Evolutionary conservation across 1,284 basidiomycete genomes (phyloP).

Genomic region (Malassezia nana): DNA sequence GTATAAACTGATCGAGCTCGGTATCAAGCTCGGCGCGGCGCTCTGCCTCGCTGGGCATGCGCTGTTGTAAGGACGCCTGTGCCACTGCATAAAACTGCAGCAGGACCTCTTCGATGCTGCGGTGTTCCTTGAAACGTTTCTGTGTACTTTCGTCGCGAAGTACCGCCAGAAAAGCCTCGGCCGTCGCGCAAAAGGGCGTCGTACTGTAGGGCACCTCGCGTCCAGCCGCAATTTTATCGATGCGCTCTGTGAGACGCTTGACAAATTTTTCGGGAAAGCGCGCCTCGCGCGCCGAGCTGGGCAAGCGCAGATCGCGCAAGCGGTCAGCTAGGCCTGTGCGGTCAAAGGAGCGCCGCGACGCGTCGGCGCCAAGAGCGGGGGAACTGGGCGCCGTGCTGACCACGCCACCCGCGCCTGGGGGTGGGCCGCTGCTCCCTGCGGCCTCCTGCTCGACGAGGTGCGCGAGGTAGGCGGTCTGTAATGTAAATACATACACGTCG

Average conservation of each 20-base stretch:
- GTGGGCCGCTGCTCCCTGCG: conserved; percentile 4
- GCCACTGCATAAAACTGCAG: conserved; percentile 83
- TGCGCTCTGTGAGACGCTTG: conserved; percentile 35
- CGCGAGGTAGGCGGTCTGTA: conserved; percentile 36
- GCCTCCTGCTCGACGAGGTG: conserved; percentile 13
- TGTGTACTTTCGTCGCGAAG: conserved; percentile 36
- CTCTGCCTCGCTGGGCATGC: conserved; percentile 60
- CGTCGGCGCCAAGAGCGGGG: conserved; percentile 10
- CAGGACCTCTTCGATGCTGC: conserved; percentile 94
- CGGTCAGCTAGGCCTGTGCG: conserved; percentile 24
- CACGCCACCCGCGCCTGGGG: conserved; percentile 14
- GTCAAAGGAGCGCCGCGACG: conserved; percentile 3
- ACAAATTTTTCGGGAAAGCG: conserved; percentile 45
- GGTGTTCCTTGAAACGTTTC: conserved; percentile 70
- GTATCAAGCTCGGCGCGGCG: conserved; percentile 88
- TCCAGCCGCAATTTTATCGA: conserved; percentile 43
- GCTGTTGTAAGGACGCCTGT: conserved; percentile 54
- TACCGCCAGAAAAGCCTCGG: conserved; percentile 42
- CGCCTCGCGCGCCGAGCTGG: conserved; percentile 19
- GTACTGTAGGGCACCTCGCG: conserved; percentile 35
- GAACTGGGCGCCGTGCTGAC: conserved; percentile 4
- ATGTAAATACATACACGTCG: conserved; percentile 42
- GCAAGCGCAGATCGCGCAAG: conserved; percentile 26
- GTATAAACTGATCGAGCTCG: conserved; percentile 77
- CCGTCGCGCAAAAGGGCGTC: conserved; percentile 34